A percentile compares a stretch with the other conserved stretches of the same genome.
Evolutionary conservation across 2,329 filamentous ascomycete species (phyloP).

Genomic region (Penicillium sp.): DNA sequence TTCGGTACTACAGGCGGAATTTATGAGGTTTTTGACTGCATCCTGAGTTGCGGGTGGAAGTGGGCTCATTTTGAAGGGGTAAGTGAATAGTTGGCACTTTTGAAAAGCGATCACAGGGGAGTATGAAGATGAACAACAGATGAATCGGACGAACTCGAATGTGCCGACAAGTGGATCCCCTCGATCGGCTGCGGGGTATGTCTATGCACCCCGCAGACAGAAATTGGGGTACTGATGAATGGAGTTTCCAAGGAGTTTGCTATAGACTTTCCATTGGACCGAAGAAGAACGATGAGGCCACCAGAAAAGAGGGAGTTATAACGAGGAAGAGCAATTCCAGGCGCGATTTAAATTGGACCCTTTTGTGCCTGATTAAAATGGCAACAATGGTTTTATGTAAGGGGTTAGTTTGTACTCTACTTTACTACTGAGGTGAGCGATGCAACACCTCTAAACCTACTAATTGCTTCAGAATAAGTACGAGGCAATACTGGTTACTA

Average conservation of each 20-base stretch:
- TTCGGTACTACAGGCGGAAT: not conserved
- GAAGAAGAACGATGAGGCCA: too few species aligned
- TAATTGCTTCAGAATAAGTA: too few species aligned
- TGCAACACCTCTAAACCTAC: too few species aligned
- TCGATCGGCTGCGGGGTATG: not conserved
- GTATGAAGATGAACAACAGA: not conserved
- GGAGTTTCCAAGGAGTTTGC: too few species aligned
- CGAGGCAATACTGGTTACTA: too few species aligned
- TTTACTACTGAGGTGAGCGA: too few species aligned
- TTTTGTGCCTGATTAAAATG: not conserved
- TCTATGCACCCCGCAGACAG: not conserved
- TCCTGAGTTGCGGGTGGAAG: not conserved
- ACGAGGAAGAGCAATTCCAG: not conserved
- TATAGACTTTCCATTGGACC: too few species aligned
- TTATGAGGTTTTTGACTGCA: not conserved
- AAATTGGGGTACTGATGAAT: too few species aligned
- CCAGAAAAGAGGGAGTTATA: not conserved
- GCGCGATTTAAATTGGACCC: not conserved
- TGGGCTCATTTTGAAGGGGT: not conserved
- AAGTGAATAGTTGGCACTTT: not conserved
- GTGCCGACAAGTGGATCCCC: not conserved
- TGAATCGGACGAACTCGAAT: not conserved
- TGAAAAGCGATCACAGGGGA: not conserved
- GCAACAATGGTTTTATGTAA: not conserved
- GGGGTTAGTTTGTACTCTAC: not conserved